These are phyloP conservation scores for Eleusine indica DNA, from an alignment of 176 grass and related monocot genomes.

Conservation along the genomic window DNA sequence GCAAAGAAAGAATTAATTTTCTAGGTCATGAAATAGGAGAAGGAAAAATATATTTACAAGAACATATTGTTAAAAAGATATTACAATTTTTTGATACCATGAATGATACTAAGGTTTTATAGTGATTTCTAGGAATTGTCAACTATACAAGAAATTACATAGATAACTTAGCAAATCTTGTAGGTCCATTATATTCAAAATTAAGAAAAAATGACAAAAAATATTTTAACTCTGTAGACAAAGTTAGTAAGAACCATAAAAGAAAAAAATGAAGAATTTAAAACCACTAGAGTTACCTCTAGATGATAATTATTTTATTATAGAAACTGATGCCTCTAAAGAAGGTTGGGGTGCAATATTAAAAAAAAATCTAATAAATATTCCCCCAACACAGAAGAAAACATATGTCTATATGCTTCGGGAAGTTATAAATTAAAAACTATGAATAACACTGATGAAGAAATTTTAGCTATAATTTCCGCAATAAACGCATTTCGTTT, in stretches of 20 bases:
- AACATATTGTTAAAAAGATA: not conserved
- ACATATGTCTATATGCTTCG: no score
- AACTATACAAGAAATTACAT: not conserved
- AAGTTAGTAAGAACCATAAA: not conserved
- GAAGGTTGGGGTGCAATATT: no score
- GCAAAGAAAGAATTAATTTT: not conserved
- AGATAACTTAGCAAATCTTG: not conserved
- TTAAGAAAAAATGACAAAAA: not conserved
- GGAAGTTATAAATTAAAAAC: no score
- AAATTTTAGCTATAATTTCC: no score
- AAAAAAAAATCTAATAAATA: no score
- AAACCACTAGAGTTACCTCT: not conserved
- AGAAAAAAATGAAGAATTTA: not conserved
- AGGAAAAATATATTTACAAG: not conserved
- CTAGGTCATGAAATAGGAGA: slow-evolving; percentile 6
- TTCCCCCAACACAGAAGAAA: no score
- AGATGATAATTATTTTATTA: not conserved
- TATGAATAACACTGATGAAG: no score
- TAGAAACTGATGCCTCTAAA: no score
- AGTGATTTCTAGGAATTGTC: not conserved
- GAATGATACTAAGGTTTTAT: not conserved
- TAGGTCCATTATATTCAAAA: not conserved
- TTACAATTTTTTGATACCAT: not conserved
- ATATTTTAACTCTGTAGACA: not conserved
- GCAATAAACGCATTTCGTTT: no score